phyloP scores from a whole-genome alignment of 495 filamentous ascomycete genomes.

The Lasiosphaeria miniovina region DNA sequence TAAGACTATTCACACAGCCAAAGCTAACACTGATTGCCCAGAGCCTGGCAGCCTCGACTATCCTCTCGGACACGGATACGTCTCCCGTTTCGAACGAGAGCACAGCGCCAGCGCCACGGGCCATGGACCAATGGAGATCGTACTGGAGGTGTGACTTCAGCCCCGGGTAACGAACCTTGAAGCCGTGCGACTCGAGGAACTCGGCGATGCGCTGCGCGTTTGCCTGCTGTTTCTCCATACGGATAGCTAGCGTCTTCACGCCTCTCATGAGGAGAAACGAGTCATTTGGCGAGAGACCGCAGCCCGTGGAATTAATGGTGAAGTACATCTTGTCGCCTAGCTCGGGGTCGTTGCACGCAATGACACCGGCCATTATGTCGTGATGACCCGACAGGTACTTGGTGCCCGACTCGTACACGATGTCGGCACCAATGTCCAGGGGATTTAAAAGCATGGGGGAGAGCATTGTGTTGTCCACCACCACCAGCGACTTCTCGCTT shows the following conservation, averaged over 20 bases:
- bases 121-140: conserved; percentile 91
- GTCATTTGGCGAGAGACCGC: conserved; percentile 90
- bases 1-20: conserved; percentile 95
- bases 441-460: conserved; percentile 90
- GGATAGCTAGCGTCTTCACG: conserved; percentile 92
- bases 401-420: conserved; percentile 95
- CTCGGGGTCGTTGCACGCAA: conserved; percentile 77
- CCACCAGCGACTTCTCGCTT: conserved; percentile 78
- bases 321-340: conserved; percentile 91
- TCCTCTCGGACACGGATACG: conserved; percentile 74
- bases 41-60: conserved; percentile 86
- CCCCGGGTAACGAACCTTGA: conserved; percentile 92
- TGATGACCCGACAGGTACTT: conserved; percentile 98
- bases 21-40: conserved; percentile 97
- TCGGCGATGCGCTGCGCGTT: conserved; percentile 88
- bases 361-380: conserved; percentile 96
- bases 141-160: conserved; percentile 94
- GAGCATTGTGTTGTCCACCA: conserved; percentile 98
- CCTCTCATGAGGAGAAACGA: conserved; percentile 93
- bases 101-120: conserved; percentile 88
- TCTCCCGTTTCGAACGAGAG: conserved; percentile 95
- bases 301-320: conserved; percentile 93
- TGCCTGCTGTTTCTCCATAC: conserved; percentile 95
- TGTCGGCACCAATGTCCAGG: conserved; percentile 88
- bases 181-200: conserved; percentile 87